These are phyloP conservation scores for Paramecium caudatum DNA, from an alignment of 73 alveolate species.

Conservation along the genomic window DNA sequence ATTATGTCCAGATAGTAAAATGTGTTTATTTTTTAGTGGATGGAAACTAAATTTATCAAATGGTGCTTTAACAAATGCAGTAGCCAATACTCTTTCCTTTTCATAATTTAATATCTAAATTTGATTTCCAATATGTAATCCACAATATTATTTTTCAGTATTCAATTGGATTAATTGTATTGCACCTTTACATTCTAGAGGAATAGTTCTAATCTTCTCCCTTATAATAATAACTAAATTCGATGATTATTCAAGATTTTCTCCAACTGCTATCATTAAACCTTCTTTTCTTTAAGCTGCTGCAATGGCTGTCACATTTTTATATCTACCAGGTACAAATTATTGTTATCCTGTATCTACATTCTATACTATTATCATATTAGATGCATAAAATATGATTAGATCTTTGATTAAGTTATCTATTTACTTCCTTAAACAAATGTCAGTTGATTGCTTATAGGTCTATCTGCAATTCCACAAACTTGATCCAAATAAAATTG, in stretches of 20 bases:
- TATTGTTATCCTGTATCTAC: conserved; percentile 56
- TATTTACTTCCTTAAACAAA: conserved; percentile 61
- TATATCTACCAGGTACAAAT: conserved; percentile 66
- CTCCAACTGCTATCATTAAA: conserved; percentile 72
- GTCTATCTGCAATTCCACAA: conserved; percentile 73
- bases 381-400: conserved; percentile 71
- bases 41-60: conserved; percentile 72
- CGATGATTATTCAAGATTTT: conserved; percentile 37
- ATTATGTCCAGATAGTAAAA: conserved; percentile 70
- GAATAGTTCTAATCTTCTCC: conserved; percentile 58
- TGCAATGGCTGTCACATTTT: conserved; percentile 72
- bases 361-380: conserved; percentile 73
- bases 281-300: conserved; percentile 67
- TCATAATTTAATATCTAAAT: conserved; percentile 70
- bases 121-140: conserved; percentile 32
- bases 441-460: conserved; percentile 53
- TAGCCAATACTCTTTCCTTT: conserved; percentile 68
- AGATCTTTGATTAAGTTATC: conserved; percentile 14
- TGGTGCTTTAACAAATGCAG: conserved; percentile 68
- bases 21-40: conserved; percentile 65
- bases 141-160: conserved; percentile 67
- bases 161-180: conserved; percentile 20
- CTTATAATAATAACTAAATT: conserved; percentile 62
- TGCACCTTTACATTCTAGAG: conserved; percentile 58
- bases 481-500: conserved; percentile 65